phyloP scores from a whole-genome alignment of 495 filamentous ascomycete species.

The Trichocladium uniseriatum region DNA sequence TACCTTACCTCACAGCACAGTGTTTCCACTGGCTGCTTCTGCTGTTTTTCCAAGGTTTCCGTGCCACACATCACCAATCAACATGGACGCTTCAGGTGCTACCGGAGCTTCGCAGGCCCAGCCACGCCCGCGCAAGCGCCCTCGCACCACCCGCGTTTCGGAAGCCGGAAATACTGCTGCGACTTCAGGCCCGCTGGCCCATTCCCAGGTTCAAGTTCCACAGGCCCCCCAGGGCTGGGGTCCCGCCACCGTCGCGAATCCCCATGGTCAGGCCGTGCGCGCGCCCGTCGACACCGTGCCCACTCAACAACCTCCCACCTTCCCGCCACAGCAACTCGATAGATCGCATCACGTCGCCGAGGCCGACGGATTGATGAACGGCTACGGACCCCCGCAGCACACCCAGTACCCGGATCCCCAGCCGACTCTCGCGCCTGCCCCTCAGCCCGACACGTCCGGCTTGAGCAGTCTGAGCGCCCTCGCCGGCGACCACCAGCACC shows the following conservation, averaged over 20 bases:
- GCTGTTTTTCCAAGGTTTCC: neutral
- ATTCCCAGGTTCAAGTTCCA: constrained; percentile 3
- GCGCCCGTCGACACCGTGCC: constrained; percentile 25
- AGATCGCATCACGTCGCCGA: constrained; percentile 26
- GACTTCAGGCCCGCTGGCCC: constrained; percentile 11
- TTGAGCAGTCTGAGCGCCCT: constrained; percentile 19
- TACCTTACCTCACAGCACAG: constrained; percentile 5
- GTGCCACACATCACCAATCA: constrained; percentile 7
- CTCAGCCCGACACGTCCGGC: constrained; percentile 20
- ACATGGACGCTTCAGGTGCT: constrained; percentile 16
- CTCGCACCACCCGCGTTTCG: constrained; percentile 17
- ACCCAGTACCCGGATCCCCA: constrained; percentile 24
- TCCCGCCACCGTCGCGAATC: constrained; percentile 9
- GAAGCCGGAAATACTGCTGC: constrained; percentile 25
- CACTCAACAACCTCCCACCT: constrained; percentile 17
- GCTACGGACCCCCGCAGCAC: constrained; percentile 23
- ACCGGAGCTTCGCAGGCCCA: constrained; percentile 17
- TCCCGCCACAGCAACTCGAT: constrained; percentile 27
- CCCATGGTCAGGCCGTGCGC: constrained; percentile 25
- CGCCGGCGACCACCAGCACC: constrained; percentile 21
- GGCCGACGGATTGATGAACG: constrained; percentile 25
- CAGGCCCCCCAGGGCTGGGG: constrained; percentile 16
- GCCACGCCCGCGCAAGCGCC: constrained; percentile 25
- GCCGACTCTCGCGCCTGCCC: constrained; percentile 17
- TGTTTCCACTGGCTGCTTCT: constrained; percentile 12